Evolutionary conservation across 768 basidiomycete species (phyloP).

Genomic region (Leccinum broughii): DNA sequence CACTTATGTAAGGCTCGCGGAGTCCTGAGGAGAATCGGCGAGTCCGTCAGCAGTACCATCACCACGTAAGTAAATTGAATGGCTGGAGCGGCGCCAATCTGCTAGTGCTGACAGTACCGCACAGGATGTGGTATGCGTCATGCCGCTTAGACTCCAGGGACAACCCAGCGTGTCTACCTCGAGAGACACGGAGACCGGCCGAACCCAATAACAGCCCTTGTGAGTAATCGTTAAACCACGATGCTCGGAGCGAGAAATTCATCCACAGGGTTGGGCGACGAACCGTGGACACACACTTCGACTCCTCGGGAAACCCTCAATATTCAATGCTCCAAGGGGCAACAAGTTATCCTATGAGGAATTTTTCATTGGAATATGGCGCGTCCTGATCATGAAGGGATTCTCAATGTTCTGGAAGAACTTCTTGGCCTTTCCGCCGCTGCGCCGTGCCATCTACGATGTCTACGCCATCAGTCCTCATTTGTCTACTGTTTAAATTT

Average conservation of each 20-base stretch:
- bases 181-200: too few relatives aligned
- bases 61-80: background rate
- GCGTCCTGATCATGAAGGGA: constrained; percentile 17
- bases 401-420: constrained; percentile 5
- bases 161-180: too few relatives aligned
- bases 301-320: background rate
- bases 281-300: background rate
- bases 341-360: constrained; percentile 13
- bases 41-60: too few relatives aligned
- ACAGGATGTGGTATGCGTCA: too few relatives aligned
- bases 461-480: constrained; percentile 25
- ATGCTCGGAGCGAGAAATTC: background rate
- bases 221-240: too few relatives aligned
- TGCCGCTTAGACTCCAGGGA: too few relatives aligned
- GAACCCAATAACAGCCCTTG: too few relatives aligned
- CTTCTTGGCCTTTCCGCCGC: background rate
- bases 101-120: background rate
- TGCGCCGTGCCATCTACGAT: constrained; percentile 23
- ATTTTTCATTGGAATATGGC: constrained; percentile 26
- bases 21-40: too few relatives aligned
- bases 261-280: background rate
- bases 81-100: background rate
- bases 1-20: too few relatives aligned
- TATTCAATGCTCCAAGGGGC: background rate
- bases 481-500: constrained; percentile 11